Percentiles rank a stretch among this genome's conserved stretches.
Evolutionary conservation across 2,329 filamentous ascomycete genomes (phyloP).

Genomic region (Corniculantispora saksenae): DNA sequence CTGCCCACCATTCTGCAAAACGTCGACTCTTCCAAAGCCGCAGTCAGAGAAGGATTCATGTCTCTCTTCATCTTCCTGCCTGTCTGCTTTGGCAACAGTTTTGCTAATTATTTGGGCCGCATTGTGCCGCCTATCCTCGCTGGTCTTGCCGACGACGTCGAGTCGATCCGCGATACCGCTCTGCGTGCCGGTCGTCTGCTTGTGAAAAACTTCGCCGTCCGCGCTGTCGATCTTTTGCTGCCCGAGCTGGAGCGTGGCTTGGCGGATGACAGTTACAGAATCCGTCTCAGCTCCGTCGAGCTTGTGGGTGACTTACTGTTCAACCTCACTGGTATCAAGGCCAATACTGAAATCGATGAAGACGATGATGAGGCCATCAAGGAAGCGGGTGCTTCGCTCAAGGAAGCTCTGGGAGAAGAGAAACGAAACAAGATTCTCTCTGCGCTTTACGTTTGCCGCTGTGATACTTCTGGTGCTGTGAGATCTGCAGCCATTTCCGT

Average conservation of each 20-base stretch:
- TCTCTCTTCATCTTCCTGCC: slow-evolving; percentile 98
- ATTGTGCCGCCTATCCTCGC: slow-evolving; percentile 95
- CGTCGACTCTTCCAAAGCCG: slow-evolving; percentile 83
- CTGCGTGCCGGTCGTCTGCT: slow-evolving; percentile 88
- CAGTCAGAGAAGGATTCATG: slow-evolving; percentile 98
- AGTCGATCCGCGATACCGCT: slow-evolving; percentile 96
- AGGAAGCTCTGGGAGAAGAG: slow-evolving; percentile 92
- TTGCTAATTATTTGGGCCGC: slow-evolving; percentile 89
- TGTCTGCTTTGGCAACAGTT: slow-evolving; percentile 98
- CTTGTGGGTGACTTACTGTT: slow-evolving; percentile 95
- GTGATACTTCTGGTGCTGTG: slow-evolving; percentile 91
- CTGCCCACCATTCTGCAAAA: slow-evolving; percentile 96
- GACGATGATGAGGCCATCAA: slow-evolving; percentile 75
- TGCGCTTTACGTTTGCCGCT: slow-evolving; percentile 95
- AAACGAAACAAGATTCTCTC: slow-evolving; percentile 96
- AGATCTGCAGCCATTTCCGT: slow-evolving; percentile 87
- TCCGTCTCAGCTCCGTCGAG: slow-evolving; percentile 96
- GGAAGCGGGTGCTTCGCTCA: slow-evolving; percentile 88
- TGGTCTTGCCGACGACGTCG: slow-evolving; percentile 91
- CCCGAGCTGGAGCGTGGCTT: slow-evolving; percentile 94
- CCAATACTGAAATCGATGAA: slow-evolving; percentile 72
- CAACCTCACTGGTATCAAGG: slow-evolving; percentile 93
- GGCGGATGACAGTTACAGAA: slow-evolving; percentile 96
- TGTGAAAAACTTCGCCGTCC: slow-evolving; percentile 97
- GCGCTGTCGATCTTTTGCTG: slow-evolving; percentile 88